These are phyloP conservation scores for Platismatia glauca DNA, from an alignment of 495 filamentous ascomycete species.

Conservation along the genomic window DNA sequence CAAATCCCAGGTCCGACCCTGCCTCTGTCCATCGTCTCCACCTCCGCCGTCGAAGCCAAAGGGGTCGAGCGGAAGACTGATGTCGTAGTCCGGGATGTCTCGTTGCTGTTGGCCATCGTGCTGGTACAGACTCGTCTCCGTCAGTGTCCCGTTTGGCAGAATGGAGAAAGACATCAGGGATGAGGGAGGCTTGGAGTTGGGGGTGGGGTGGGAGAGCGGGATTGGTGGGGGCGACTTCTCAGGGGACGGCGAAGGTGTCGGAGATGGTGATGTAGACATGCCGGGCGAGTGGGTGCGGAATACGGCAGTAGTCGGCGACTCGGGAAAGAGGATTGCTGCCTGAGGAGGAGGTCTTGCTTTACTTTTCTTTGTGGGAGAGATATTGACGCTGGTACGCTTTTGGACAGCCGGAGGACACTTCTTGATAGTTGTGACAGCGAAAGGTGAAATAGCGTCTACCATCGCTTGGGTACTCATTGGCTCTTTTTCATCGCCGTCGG, in stretches of 20 bases:
- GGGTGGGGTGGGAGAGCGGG: slow-evolving; percentile 7
- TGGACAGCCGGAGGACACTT: slow-evolving; percentile 23
- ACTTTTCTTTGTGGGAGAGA: slow-evolving; percentile 8
- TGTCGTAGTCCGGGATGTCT: neutral
- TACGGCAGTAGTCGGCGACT: neutral
- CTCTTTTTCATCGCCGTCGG: slow-evolving; percentile 17
- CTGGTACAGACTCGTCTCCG: slow-evolving; percentile 11
- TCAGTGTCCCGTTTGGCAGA: slow-evolving; percentile 21
- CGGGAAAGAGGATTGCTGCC: neutral
- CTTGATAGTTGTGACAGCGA: slow-evolving; percentile 38
- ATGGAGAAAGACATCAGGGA: slow-evolving; percentile 23
- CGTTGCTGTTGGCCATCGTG: slow-evolving; percentile 22
- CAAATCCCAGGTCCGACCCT: slow-evolving; percentile 10
- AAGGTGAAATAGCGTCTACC: slow-evolving; percentile 43
- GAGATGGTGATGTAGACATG: slow-evolving; percentile 16
- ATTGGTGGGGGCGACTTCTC: slow-evolving; percentile 9
- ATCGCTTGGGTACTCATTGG: slow-evolving; percentile 42
- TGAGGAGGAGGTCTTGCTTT: neutral
- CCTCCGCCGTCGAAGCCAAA: neutral
- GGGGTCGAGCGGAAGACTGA: slow-evolving; percentile 10
- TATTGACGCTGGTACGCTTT: slow-evolving; percentile 13
- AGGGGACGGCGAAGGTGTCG: slow-evolving; percentile 1
- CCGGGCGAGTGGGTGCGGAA: slow-evolving; percentile 8
- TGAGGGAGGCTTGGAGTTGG: slow-evolving; percentile 11
- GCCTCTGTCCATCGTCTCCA: neutral